phyloP scores from a whole-genome alignment of 371 early-diverging fungal species.

The Funneliformis caledonium region DNA sequence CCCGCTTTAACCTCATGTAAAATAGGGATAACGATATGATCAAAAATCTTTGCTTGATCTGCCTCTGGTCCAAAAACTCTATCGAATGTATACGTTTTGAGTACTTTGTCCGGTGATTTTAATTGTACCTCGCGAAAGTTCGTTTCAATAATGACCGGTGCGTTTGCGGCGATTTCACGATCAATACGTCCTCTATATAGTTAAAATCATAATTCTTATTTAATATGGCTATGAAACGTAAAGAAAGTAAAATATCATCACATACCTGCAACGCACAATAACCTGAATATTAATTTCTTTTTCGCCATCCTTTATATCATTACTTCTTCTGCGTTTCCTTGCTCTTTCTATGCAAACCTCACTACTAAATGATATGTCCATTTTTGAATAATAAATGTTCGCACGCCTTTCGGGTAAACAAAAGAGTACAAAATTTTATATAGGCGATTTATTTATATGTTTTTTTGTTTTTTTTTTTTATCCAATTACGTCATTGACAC shows the following conservation, averaged over 20 bases:
- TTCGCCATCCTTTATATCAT: slow-evolving; percentile 2
- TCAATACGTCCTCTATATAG: slow-evolving; percentile 49
- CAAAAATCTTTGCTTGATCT: slow-evolving; percentile 83
- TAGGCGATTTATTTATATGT: no score
- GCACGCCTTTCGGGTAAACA: no score
- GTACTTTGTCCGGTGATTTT: slow-evolving; percentile 43
- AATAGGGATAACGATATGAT: slow-evolving; percentile 83
- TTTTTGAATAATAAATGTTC: not conserved
- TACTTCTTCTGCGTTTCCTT: slow-evolving; percentile 29
- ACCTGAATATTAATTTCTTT: slow-evolving; percentile 49
- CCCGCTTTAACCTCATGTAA: slow-evolving; percentile 77
- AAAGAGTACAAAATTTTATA: no score
- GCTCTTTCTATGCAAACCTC: not conserved
- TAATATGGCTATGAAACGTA: slow-evolving; percentile 1
- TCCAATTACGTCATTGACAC: no score
- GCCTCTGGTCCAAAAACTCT: slow-evolving; percentile 88
- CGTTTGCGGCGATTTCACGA: slow-evolving; percentile 45
- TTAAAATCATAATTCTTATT: not conserved
- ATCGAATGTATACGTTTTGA: slow-evolving; percentile 87
- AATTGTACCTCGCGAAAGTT: slow-evolving; percentile 47
- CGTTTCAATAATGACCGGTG: slow-evolving; percentile 44
- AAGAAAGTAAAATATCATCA: slow-evolving; percentile 9
- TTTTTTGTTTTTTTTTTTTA: no score
- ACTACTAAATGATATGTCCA: slow-evolving; percentile 10
- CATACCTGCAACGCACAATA: slow-evolving; percentile 70